Evolutionary conservation across 2,329 filamentous ascomycete genomes (phyloP).

Genomic region (Fusarium tjaetaba): DNA sequence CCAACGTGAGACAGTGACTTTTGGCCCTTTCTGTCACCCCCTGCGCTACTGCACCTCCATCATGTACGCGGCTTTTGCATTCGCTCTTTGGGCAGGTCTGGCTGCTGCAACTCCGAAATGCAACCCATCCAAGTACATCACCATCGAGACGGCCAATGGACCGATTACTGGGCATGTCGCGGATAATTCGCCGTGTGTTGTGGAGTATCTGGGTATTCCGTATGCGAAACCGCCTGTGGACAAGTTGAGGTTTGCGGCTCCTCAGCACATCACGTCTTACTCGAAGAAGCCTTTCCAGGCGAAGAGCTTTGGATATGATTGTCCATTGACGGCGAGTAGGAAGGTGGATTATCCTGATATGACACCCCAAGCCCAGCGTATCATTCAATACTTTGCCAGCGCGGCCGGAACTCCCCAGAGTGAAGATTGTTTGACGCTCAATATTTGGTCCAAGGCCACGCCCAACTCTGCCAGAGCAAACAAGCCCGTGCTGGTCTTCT

Average conservation of each 20-base stretch:
- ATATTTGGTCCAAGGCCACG: slow-evolving; percentile 36
- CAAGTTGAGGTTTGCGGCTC: slow-evolving; percentile 50
- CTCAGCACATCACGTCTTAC: slow-evolving; percentile 40
- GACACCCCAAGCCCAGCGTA: slow-evolving; percentile 33
- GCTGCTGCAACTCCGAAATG: slow-evolving; percentile 22
- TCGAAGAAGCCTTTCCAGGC: slow-evolving; percentile 15
- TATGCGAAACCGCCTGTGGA: slow-evolving; percentile 52
- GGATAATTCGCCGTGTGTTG: slow-evolving; percentile 43
- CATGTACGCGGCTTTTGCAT: slow-evolving; percentile 4
- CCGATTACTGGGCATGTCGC: slow-evolving; percentile 48
- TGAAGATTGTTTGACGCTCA: slow-evolving; percentile 38
- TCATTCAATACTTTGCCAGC: slow-evolving; percentile 36
- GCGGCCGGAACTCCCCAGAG: slow-evolving; percentile 28
- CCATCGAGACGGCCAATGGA: slow-evolving; percentile 48
- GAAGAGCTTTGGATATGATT: slow-evolving; percentile 27
- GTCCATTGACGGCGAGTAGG: slow-evolving; percentile 29
- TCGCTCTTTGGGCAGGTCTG: slow-evolving; percentile 15
- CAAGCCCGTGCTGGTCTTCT: slow-evolving; percentile 38
- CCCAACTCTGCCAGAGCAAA: slow-evolving; percentile 17
- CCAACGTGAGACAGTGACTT: neutral
- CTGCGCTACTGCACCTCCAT: neutral
- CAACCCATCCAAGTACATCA: slow-evolving; percentile 28
- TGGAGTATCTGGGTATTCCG: slow-evolving; percentile 54
- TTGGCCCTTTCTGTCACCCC: neutral
- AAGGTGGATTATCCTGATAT: slow-evolving; percentile 31